Conservation (phyloP, 257 asterid species). For the Plantago elongata region DNA sequence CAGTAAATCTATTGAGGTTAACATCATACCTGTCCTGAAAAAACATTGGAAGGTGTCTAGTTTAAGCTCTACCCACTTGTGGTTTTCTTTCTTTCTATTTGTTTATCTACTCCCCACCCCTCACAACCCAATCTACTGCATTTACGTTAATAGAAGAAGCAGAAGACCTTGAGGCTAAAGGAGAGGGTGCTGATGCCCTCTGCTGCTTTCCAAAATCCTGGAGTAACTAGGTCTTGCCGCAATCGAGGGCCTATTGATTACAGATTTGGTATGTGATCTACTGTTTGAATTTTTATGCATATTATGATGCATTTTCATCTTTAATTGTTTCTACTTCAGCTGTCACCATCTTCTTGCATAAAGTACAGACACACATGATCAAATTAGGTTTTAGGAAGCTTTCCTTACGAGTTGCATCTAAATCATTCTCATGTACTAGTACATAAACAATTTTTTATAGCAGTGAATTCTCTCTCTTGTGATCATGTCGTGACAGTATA, state of each 20-base stretch:
- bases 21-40: conserved; percentile 62
- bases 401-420: neutral
- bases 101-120: neutral
- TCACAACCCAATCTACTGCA: neutral
- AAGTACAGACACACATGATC: neutral
- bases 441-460: neutral
- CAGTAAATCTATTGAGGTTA: conserved; percentile 43
- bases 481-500: conserved; percentile 2
- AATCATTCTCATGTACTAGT: too few relatives aligned
- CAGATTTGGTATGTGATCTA: conserved; percentile 46
- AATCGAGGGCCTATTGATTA: conserved; percentile 51
- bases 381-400: too few relatives aligned
- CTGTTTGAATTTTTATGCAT: neutral
- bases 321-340: conserved; percentile 7
- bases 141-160: conserved; percentile 59
- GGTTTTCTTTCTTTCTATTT: conserved; percentile 12
- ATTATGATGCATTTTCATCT: neutral
- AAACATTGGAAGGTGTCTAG: conserved; percentile 63
- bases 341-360: neutral
- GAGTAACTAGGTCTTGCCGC: conserved; percentile 57
- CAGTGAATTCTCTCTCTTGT: conserved; percentile 1
- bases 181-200: conserved; percentile 37
- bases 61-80: conserved; percentile 8
- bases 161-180: conserved; percentile 36
- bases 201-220: conserved; percentile 34